Base-by-base conservation (phyloP, 768 basidiomycete genomes). In the Mycena capillaripes region DNA sequence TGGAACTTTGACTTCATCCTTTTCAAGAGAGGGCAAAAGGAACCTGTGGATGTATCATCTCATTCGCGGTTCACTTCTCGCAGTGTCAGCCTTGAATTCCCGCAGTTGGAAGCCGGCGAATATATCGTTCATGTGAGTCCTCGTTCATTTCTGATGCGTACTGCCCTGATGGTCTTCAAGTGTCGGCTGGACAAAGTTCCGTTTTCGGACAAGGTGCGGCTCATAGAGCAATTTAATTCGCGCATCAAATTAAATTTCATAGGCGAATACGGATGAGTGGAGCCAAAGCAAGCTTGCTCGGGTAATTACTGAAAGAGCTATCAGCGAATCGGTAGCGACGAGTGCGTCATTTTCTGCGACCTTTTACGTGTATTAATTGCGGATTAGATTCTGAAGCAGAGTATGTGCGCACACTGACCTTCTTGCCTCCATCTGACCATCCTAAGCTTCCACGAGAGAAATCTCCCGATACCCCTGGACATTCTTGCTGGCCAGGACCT, bases 1-100 rank as follows among this genome's bases (percentile, higher is more conserved):
- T 82, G 78, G 79, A 66, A 74, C 14, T 79, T 82, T 50, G 82
- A 82, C 66, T 83, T 83, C 56, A 63, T 78, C 14, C 38, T 83
- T 3, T 83, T 69, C 74, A 78, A 76, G 59, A 72, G 73, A 40
- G 79, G 78, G 3, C 66, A 71, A 23, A 74, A 61, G 23, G 73
- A 76, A 27, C 71, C 73, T 0, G 30, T 79, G 44, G 75, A 76
- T 27, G 60, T 58, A 50, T 70, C 72, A 16, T 64, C 73, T 7
- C 77, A 78, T 44, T 75, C 76, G 19, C 64, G 66, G 2, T 75
- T 75, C 44, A 77, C 70, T 55, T 70, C 72, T 11, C 76, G 82
- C 27, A 79, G 78, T 46, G 60, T 75, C 16, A 59, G 77, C 71
- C 46, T 80, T 69, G 79, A 74, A 30, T 65, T 79, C 57, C 38